A percentile compares a stretch with the other conserved stretches of the same genome.
phyloP scores from a whole-genome alignment of 768 basidiomycete species.

The Calocera viscosa region DNA sequence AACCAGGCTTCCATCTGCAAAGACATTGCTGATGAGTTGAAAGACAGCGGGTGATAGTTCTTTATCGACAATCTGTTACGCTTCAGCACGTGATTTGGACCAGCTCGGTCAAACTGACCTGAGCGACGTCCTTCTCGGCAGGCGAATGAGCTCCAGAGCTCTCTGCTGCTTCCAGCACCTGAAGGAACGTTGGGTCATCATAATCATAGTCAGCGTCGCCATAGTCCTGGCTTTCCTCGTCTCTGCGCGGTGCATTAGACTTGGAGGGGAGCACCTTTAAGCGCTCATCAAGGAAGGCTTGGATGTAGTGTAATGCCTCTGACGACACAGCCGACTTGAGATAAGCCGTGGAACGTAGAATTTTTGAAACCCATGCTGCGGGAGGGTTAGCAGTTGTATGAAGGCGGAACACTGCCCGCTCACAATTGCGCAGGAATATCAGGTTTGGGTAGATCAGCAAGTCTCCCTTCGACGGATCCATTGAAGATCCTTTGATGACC shows the following conservation, averaged over 20 bases:
- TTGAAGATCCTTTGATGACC: conserved; percentile 24
- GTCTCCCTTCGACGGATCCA: conserved; percentile 19
- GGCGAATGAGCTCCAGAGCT: conserved; percentile 18
- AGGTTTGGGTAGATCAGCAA: conserved; percentile 45
- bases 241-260: conserved; percentile 27
- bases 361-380: conserved; percentile 47
- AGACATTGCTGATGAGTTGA: conserved; percentile 40
- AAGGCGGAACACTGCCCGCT: conserved; percentile 20
- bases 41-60: conserved; percentile 44
- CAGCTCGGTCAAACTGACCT: conserved; percentile 30
- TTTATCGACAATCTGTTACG: conserved; percentile 36
- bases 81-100: conserved; percentile 8
- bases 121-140: conserved; percentile 40
- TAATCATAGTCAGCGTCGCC: conserved; percentile 46
- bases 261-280: conserved; percentile 30
- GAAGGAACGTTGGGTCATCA: conserved; percentile 47
- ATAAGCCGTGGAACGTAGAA: conserved; percentile 36
- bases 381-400: conserved; percentile 5
- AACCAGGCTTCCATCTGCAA: conserved; percentile 24
- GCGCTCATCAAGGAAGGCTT: conserved; percentile 50
- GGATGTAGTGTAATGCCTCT: conserved; percentile 47
- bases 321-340: conserved; percentile 39
- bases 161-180: conserved; percentile 37
- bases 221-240: conserved; percentile 70
- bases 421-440: conserved; percentile 43